Evolutionary conservation across 1,139 yeast species (phyloP).

Genomic region (Magnusiomyces fungicola): DNA sequence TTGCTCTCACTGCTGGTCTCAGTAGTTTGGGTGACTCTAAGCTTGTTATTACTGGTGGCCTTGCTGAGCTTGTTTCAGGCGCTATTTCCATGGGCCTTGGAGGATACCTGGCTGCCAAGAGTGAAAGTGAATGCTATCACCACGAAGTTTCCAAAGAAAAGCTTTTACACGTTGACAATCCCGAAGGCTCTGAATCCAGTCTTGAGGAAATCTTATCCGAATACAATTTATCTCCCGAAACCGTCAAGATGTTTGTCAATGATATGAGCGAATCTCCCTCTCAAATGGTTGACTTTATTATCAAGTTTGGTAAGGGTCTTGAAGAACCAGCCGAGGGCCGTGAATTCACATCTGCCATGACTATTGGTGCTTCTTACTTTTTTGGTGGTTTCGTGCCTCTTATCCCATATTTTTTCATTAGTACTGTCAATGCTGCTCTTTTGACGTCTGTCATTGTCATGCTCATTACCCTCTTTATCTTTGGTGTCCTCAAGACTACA

Average conservation of each 20-base stretch:
- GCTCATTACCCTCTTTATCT: conserved; percentile 76
- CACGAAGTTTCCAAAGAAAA: conserved; percentile 56
- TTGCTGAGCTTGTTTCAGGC: conserved; percentile 80
- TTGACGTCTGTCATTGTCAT: conserved; percentile 69
- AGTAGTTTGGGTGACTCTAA: conserved; percentile 65
- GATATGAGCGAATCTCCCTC: conserved; percentile 59
- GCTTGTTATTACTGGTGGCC: conserved; percentile 76
- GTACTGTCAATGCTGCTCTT: conserved; percentile 68
- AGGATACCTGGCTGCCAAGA: conserved; percentile 74
- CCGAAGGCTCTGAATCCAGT: conserved; percentile 46
- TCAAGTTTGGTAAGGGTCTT: conserved; percentile 64
- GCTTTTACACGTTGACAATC: conserved; percentile 46
- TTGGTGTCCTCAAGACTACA: conserved; percentile 79
- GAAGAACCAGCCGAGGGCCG: conserved; percentile 79
- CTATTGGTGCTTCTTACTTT: conserved; percentile 69
- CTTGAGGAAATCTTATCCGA: conserved; percentile 63
- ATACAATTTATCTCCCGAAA: conserved; percentile 58
- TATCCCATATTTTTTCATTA: conserved; percentile 70
- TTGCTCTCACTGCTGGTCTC: conserved; percentile 77
- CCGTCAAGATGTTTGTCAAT: conserved; percentile 50
- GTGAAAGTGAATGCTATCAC: conserved; percentile 49
- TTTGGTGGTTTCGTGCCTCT: conserved; percentile 78
- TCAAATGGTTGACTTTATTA: conserved; percentile 61
- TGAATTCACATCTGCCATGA: conserved; percentile 65
- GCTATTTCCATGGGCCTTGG: conserved; percentile 84